Conservation (phyloP, 352 stramenopile species). For the Globisporangium lucens region DNA sequence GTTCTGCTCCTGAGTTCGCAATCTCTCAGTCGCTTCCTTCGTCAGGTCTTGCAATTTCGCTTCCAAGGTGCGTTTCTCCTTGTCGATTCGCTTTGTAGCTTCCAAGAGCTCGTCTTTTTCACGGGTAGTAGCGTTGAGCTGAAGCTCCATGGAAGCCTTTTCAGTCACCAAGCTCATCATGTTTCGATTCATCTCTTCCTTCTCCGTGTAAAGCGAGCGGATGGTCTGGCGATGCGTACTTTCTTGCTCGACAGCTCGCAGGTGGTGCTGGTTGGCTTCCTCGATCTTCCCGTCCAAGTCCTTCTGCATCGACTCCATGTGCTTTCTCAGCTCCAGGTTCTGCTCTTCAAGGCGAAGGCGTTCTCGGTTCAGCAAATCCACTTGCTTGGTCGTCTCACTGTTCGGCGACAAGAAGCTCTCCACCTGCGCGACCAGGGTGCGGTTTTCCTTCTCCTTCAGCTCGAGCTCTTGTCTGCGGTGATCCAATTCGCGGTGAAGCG, state of each 20-base stretch:
- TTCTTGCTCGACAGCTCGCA: slow-evolving; percentile 44
- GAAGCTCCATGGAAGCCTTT: slow-evolving; percentile 47
- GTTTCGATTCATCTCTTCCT: slow-evolving; percentile 56
- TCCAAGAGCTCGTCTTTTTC: slow-evolving; percentile 32
- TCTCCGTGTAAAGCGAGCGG: slow-evolving; percentile 51
- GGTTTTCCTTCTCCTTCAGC: slow-evolving; percentile 44
- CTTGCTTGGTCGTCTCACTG: slow-evolving; percentile 49
- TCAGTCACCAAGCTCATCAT: slow-evolving; percentile 42
- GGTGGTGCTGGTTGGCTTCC: slow-evolving; percentile 41
- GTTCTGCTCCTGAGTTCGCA: slow-evolving; percentile 45
- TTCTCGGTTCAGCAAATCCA: slow-evolving; percentile 52
- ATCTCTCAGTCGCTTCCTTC: slow-evolving; percentile 42
- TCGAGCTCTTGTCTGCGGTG: slow-evolving; percentile 51
- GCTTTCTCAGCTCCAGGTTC: slow-evolving; percentile 40
- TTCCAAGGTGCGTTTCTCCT: slow-evolving; percentile 49
- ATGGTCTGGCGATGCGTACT: slow-evolving; percentile 46
- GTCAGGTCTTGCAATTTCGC: slow-evolving; percentile 47
- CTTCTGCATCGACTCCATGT: slow-evolving; percentile 38
- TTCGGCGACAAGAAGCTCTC: slow-evolving; percentile 50
- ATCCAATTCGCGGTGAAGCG: slow-evolving; percentile 52
- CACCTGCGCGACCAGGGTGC: slow-evolving; percentile 48
- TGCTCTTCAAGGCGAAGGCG: slow-evolving; percentile 59
- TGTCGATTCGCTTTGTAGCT: slow-evolving; percentile 41
- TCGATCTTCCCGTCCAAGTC: slow-evolving; percentile 45
- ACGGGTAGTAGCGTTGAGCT: slow-evolving; percentile 32